phyloP scores from a whole-genome alignment of 768 basidiomycete species.

The Lactarius akahatsu region DNA sequence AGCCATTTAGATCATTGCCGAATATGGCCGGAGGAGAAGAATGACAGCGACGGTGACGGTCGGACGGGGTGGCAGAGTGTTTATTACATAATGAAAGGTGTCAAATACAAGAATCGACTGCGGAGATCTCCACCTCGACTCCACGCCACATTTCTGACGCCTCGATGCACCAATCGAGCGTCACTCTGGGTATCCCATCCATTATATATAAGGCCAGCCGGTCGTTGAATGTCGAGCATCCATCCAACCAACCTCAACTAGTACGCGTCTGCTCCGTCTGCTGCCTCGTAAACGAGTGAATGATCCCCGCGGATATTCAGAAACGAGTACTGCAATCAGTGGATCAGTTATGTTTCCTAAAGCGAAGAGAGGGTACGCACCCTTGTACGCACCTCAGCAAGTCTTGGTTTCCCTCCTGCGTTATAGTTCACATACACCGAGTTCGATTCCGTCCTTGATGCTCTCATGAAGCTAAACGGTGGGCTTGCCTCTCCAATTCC shows the following conservation, averaged over 20 bases:
- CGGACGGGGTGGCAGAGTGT: too few relatives aligned
- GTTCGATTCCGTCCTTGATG: conserved; percentile 49
- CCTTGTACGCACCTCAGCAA: conserved; percentile 43
- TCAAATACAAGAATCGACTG: too few relatives aligned
- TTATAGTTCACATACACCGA: conserved; percentile 47
- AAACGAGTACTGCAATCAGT: conserved; percentile 48
- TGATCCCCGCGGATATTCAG: conserved; percentile 46
- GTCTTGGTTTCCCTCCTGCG: conserved; percentile 38
- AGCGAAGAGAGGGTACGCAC: conserved; percentile 29
- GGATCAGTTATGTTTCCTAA: conserved; percentile 5
- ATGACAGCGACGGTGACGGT: too few relatives aligned
- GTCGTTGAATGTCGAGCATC: too few relatives aligned
- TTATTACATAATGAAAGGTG: neutral
- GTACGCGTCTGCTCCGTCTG: neutral
- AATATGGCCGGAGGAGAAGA: neutral
- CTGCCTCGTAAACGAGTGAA: conserved; percentile 5
- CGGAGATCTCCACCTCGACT: too few relatives aligned
- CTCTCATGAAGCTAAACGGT: too few relatives aligned
- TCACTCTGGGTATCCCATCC: neutral
- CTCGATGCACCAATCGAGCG: too few relatives aligned
- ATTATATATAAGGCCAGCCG: neutral
- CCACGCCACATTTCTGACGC: too few relatives aligned
- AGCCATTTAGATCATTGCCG: neutral
- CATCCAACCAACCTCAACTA: neutral
- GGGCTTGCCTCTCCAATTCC: too few relatives aligned